Base-by-base conservation (phyloP, 106 monocot genomes). In the Acanthochlamys bracteata region DNA sequence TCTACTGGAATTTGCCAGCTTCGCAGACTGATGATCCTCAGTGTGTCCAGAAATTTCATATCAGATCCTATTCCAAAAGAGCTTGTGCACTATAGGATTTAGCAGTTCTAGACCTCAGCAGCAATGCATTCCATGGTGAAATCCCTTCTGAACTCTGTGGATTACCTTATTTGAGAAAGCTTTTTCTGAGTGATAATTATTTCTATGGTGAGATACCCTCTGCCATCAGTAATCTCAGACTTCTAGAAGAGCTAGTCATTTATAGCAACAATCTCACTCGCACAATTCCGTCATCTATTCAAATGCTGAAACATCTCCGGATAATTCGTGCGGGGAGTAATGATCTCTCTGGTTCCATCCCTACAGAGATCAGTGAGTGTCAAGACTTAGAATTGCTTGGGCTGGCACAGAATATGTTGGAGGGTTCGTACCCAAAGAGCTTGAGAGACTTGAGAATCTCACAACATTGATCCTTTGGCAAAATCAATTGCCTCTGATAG, bases 201-300 rank as follows among this genome's bases (percentile, higher is more conserved):
- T 72, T 91, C 45, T 72, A 61, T 15, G 90, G 86, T 23, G 77
- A 80, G 57, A 83, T 91, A 7, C 86, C 90, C 0, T 16, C 63
- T 0, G 51, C 40, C 17, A 73, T 91, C 13, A 83, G 90, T 10
- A 76, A 80, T 47, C 26, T 86, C 27, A 76, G 65, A 2, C 20
- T 55, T 17, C 83, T 91, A 4, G 68, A 78, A 43, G 90, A 91
- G 76, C 80, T 91, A 9, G 90, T 80, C 55, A 80, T 91, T 61
- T 91, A 91, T 59, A 91, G 78, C 42, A 91, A 91, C 55, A 91
- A 91, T 26, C 83, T 91, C 41, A 86, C 90, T 15, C 86, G 90
- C 10, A 39, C 6, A 4, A 80, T 91, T 51, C 90, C 90, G 6
- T n/a, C 68, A 14, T 86, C 90, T 0, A 79, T 91, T 23, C 47